Percentiles rank a stretch among this genome's conserved stretches.
phyloP scores from a whole-genome alignment of 768 basidiomycete species.

The Pulveroboletus ravenelii region DNA sequence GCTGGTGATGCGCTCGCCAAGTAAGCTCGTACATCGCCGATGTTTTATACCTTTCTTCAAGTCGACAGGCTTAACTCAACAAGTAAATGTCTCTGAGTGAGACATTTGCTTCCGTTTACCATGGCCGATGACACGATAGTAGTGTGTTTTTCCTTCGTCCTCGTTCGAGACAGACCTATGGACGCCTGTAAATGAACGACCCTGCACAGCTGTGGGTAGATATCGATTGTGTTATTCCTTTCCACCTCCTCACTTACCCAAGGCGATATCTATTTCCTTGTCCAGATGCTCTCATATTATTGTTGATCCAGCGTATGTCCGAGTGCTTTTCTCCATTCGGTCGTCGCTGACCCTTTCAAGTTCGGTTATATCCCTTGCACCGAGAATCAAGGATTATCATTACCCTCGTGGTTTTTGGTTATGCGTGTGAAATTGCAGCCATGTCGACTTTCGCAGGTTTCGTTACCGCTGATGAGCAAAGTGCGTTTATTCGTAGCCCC shows the following conservation, averaged over 20 bases:
- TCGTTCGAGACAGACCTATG: background rate
- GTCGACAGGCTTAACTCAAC: no score
- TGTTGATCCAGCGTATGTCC: conserved; percentile 2
- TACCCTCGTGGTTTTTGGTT: conserved; percentile 2
- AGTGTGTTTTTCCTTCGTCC: conserved; percentile 1
- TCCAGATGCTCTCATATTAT: background rate
- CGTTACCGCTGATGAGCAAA: rapidly evolving
- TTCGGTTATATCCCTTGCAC: conserved; percentile 11
- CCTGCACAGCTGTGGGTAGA: conserved; percentile 12
- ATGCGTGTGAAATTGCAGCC: background rate
- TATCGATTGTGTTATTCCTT: background rate
- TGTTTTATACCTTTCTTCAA: no score
- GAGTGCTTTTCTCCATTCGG: background rate
- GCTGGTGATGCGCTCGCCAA: no score
- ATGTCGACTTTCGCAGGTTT: background rate
- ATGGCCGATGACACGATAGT: background rate
- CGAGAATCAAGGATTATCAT: conserved; percentile 4
- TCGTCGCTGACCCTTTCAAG: background rate
- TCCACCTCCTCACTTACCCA: background rate
- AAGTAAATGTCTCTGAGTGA: no score
- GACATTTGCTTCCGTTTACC: no score
- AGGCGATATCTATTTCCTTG: conserved; percentile 10
- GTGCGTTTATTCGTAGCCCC: background rate
- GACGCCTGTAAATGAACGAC: background rate
- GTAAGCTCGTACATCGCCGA: no score